These are phyloP conservation scores for Dispira parvispora DNA, from an alignment of 192 early-diverging fungal species.

Conservation along the genomic window DNA sequence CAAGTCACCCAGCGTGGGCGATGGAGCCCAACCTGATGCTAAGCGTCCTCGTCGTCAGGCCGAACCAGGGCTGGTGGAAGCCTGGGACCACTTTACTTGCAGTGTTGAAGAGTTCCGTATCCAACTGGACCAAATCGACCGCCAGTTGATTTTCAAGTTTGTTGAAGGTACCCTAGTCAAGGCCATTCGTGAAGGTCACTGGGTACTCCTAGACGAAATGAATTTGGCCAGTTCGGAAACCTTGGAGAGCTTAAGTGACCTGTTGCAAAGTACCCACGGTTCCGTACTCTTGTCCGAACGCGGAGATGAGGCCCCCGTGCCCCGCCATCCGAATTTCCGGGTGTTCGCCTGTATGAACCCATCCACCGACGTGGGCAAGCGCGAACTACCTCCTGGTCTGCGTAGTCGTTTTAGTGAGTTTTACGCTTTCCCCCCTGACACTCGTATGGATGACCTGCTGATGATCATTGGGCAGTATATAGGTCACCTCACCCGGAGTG, in stretches of 20 bases:
- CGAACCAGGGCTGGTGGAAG: conserved; percentile 27
- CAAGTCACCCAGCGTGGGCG: background rate
- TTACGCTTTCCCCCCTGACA: conserved; percentile 85
- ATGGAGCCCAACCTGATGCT: background rate
- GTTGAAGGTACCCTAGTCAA: conserved; percentile 84
- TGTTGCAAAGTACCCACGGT: conserved; percentile 66
- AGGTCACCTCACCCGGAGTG: conserved; percentile 29
- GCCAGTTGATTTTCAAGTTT: conserved; percentile 79
- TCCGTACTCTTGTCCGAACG: conserved; percentile 81
- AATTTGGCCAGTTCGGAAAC: conserved; percentile 95
- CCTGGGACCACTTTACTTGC: conserved; percentile 60
- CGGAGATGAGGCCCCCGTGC: conserved; percentile 70
- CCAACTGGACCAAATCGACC: conserved; percentile 48
- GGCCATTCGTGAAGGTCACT: conserved; percentile 79
- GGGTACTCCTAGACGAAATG: conserved; percentile 96
- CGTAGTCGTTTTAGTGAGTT: conserved; percentile 89
- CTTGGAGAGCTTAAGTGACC: conserved; percentile 73
- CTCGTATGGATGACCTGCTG: conserved; percentile 57
- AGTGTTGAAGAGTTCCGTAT: conserved; percentile 52
- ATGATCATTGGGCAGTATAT: conserved; percentile 70
- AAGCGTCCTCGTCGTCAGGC: background rate
- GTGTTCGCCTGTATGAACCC: conserved; percentile 99
- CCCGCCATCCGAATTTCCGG: conserved; percentile 81
- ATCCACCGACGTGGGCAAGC: conserved; percentile 93
- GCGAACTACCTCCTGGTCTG: conserved; percentile 81